A percentile compares a stretch with the other conserved stretches of the same genome.
phyloP scores from a whole-genome alignment of 345 rosid species.

The Erodium maritimum region DNA sequence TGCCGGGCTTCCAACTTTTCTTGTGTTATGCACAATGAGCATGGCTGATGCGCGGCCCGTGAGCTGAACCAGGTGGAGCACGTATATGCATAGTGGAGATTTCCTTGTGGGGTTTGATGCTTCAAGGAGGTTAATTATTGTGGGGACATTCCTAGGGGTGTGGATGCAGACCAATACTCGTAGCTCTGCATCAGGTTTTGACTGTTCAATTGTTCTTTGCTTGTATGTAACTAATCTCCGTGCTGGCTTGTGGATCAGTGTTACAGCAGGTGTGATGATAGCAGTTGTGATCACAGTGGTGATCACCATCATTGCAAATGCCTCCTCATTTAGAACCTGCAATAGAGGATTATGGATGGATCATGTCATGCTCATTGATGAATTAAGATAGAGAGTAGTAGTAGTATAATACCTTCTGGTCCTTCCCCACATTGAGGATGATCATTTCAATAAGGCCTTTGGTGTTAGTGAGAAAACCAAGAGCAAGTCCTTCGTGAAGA shows the following conservation, averaged over 20 bases:
- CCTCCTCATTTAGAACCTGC: conserved; percentile 68
- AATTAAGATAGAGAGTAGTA: background rate
- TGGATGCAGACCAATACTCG: conserved; percentile 61
- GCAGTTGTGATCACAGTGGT: conserved; percentile 68
- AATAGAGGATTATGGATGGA: background rate
- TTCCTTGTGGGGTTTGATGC: conserved; percentile 69
- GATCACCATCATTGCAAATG: conserved; percentile 74
- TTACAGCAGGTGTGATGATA: conserved; percentile 53
- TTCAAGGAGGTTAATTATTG: conserved; percentile 77
- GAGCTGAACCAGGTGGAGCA: conserved; percentile 89
- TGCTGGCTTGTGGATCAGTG: conserved; percentile 46
- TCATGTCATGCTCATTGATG: background rate
- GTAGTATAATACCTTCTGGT: conserved; percentile 45
- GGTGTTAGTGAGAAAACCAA: conserved; percentile 84
- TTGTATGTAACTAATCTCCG: conserved; percentile 58
- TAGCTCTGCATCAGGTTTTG: conserved; percentile 59
- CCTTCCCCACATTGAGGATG: conserved; percentile 80
- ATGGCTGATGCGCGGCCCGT: conserved; percentile 93
- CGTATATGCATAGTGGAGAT: conserved; percentile 65
- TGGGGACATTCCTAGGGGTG: conserved; percentile 81
- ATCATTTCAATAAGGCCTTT: conserved; percentile 93
- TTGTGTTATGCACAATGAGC: conserved; percentile 76
- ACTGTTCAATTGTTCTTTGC: conserved; percentile 48
- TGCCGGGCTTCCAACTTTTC: conserved; percentile 58
- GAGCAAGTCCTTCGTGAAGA: conserved; percentile 64